Percentiles rank a stretch among this genome's conserved stretches.
phyloP scores from a whole-genome alignment of 257 asterid genomes.

The Solanum acaule region DNA sequence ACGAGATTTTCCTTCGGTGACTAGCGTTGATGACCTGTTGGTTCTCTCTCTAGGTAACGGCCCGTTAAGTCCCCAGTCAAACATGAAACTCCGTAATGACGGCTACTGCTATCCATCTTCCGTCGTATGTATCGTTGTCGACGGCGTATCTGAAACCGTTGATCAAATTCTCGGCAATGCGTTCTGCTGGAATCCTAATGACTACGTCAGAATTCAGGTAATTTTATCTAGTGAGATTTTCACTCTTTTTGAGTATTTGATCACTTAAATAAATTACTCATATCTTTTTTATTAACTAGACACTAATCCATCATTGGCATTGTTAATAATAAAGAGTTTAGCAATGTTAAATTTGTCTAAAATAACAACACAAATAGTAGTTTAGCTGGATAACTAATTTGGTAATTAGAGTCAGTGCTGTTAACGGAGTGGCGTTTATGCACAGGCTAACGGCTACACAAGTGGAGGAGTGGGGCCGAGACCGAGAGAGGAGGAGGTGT shows the following conservation, averaged over 20 bases:
- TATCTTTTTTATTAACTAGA: background rate
- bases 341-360: background rate
- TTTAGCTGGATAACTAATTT: background rate
- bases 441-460: slow-evolving; percentile 46
- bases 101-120: slow-evolving; percentile 54
- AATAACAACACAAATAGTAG: background rate
- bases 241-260: background rate
- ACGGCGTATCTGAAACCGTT: slow-evolving; percentile 83
- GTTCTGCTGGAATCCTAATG: slow-evolving; percentile 77
- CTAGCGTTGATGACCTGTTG: slow-evolving; percentile 75
- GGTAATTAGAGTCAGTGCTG: background rate
- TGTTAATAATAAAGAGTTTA: background rate
- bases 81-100: slow-evolving; percentile 29
- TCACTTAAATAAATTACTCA: background rate
- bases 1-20: slow-evolving; percentile 77
- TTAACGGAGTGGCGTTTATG: background rate
- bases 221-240: background rate
- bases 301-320: background rate
- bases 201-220: slow-evolving; percentile 92
- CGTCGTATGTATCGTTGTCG: slow-evolving; percentile 57
- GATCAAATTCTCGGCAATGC: slow-evolving; percentile 90
- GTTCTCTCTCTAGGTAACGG: slow-evolving; percentile 85
- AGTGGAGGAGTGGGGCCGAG: slow-evolving; percentile 11
- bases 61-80: slow-evolving; percentile 27
- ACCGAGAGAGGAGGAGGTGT: slow-evolving; percentile 19